phyloP scores from a whole-genome alignment of 176 grass and related monocot genomes.

The Hordeum vulgare region MorexV3_pseudomolecules_assembly NC_058521.1:195921032-195921531 shows the following conservation, averaged over 20 bases:
- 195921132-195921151: not conserved
- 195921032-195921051: constrained; percentile 8
- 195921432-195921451: constrained; percentile 12
- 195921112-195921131: not conserved
- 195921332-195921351: constrained; percentile 51
- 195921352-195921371: constrained; percentile 67
- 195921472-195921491: constrained; percentile 89
- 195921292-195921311: constrained; percentile 75
- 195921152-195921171: constrained; percentile 4
- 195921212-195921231: constrained; percentile 17
- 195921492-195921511: constrained; percentile 90
- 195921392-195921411: constrained; percentile 27
- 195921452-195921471: constrained; percentile 81
- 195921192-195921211: not conserved
- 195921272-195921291: constrained; percentile 13
- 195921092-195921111: not conserved
- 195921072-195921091: not conserved
- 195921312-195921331: constrained; percentile 81
- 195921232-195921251: not conserved
- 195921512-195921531: constrained; percentile 69
- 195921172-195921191: not conserved
- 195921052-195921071: not conserved
- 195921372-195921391: constrained; percentile 80
- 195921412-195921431: constrained; percentile 17
- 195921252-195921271: not conserved